Conservation (phyloP, 2,329 filamentous ascomycete species). For the Calonectria hongkongensis region DNA sequence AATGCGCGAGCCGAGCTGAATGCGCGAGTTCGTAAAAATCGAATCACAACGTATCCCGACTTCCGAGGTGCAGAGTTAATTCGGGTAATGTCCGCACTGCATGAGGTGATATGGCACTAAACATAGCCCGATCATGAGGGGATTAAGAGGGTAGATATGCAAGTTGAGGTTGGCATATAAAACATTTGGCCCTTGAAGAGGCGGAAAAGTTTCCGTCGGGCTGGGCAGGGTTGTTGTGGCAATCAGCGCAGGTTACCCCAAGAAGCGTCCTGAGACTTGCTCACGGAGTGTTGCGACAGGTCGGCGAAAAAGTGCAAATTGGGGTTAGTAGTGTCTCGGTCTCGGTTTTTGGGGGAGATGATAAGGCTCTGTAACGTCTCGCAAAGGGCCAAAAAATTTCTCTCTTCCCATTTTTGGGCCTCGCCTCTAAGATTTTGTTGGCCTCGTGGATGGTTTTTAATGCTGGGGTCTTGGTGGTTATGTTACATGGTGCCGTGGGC, state of each 20-base stretch:
- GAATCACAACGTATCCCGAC: neutral
- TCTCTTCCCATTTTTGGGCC: slow-evolving; percentile 9
- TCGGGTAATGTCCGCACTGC: slow-evolving; percentile 20
- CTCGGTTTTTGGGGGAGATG: neutral
- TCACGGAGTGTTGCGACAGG: neutral
- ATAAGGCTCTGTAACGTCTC: neutral
- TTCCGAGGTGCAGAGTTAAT: slow-evolving; percentile 5
- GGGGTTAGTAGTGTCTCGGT: neutral
- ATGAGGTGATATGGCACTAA: neutral
- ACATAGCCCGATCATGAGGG: neutral
- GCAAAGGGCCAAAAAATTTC: neutral
- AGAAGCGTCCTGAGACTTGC: neutral
- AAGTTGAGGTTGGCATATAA: neutral
- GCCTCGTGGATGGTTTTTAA: neutral
- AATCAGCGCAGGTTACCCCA: neutral
- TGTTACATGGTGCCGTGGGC: slow-evolving; percentile 27
- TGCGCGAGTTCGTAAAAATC: slow-evolving; percentile 13
- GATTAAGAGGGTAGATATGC: slow-evolving; percentile 5
- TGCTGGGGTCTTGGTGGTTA: neutral
- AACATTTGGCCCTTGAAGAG: neutral
- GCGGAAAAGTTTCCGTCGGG: slow-evolving; percentile 11
- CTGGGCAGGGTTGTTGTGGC: neutral
- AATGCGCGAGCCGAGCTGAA: neutral
- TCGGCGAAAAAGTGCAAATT: neutral
- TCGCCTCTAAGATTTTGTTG: slow-evolving; percentile 15